phyloP scores from a whole-genome alignment of 2,329 filamentous ascomycete species.

The Aspergillus vadensis region DNA sequence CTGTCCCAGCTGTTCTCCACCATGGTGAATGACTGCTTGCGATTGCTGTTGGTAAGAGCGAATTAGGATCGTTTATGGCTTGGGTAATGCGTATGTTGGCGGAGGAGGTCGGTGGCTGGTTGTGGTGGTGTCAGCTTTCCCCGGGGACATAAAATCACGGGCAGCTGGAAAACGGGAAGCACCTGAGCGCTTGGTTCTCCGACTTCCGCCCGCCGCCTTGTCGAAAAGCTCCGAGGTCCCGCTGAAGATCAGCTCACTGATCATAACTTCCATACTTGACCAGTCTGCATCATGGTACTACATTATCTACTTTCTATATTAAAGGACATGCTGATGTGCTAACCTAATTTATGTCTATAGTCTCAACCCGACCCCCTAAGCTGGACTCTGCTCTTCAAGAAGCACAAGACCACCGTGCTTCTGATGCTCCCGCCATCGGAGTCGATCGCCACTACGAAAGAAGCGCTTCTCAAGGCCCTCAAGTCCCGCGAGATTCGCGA shows the following conservation, averaged over 20 bases:
- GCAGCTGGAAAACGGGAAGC: background rate
- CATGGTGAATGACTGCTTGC: background rate
- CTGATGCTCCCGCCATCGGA: slow-evolving; percentile 64
- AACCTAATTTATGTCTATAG: slow-evolving; percentile 12
- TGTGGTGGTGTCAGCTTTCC: slow-evolving; percentile 17
- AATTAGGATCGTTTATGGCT: too few relatives aligned
- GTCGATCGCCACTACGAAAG: slow-evolving; percentile 59
- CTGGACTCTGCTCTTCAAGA: slow-evolving; percentile 71
- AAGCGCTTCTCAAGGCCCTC: slow-evolving; percentile 61
- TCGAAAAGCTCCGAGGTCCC: slow-evolving; percentile 17
- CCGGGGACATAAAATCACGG: background rate
- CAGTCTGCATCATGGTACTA: slow-evolving; percentile 20
- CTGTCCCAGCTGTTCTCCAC: too few relatives aligned
- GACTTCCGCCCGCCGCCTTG: slow-evolving; percentile 1
- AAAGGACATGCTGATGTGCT: background rate
- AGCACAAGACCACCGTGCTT: slow-evolving; percentile 70
- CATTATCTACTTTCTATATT: background rate
- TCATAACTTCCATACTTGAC: slow-evolving; percentile 17
- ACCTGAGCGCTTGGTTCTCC: slow-evolving; percentile 12
- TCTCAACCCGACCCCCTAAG: slow-evolving; percentile 48
- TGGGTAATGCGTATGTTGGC: background rate
- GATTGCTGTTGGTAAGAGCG: background rate
- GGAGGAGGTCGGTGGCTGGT: background rate
- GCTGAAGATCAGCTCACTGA: slow-evolving; percentile 15
- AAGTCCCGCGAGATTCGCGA: slow-evolving; percentile 45